Evolutionary conservation across 129 eudicot species (phyloP).

Genomic region (Ambrosia artemisiifolia): DNA sequence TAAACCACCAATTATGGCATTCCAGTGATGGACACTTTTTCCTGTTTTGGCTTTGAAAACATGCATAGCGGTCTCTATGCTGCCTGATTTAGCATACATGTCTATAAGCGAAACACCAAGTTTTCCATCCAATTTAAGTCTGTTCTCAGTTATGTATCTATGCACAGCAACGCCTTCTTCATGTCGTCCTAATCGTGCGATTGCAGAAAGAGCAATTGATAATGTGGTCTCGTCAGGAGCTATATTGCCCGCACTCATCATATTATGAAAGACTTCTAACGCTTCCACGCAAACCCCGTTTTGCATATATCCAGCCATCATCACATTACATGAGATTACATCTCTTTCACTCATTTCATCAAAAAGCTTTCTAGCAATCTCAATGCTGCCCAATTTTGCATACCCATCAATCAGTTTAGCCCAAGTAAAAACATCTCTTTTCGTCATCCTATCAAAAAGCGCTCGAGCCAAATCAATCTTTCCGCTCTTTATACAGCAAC

Average conservation of each 20-base stretch:
- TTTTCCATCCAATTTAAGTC: slow-evolving; percentile 37
- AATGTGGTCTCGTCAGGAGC: slow-evolving; percentile 56
- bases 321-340: slow-evolving; percentile 64
- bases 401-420: slow-evolving; percentile 68
- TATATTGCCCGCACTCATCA: slow-evolving; percentile 27
- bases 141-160: slow-evolving; percentile 33
- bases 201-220: slow-evolving; percentile 61
- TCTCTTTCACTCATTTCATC: slow-evolving; percentile 65
- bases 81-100: slow-evolving; percentile 81
- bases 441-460: slow-evolving; percentile 58
- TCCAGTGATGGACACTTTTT: slow-evolving; percentile 65
- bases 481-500: slow-evolving; percentile 51
- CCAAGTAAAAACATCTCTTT: slow-evolving; percentile 61
- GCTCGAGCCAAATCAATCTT: slow-evolving; percentile 42
- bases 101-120: slow-evolving; percentile 69
- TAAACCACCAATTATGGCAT: slow-evolving; percentile 79
- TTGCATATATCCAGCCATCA: slow-evolving; percentile 75
- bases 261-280: slow-evolving; percentile 42
- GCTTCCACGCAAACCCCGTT: slow-evolving; percentile 49
- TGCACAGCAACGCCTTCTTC: slow-evolving; percentile 57
- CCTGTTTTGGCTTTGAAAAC: slow-evolving; percentile 46
- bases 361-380: slow-evolving; percentile 55
- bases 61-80: slow-evolving; percentile 46
- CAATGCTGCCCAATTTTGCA: slow-evolving; percentile 52
- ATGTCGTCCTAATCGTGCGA: slow-evolving; percentile 47